phyloP scores from a whole-genome alignment of 2,329 filamentous ascomycete genomes.

The Hypoxylon sp. region DNA sequence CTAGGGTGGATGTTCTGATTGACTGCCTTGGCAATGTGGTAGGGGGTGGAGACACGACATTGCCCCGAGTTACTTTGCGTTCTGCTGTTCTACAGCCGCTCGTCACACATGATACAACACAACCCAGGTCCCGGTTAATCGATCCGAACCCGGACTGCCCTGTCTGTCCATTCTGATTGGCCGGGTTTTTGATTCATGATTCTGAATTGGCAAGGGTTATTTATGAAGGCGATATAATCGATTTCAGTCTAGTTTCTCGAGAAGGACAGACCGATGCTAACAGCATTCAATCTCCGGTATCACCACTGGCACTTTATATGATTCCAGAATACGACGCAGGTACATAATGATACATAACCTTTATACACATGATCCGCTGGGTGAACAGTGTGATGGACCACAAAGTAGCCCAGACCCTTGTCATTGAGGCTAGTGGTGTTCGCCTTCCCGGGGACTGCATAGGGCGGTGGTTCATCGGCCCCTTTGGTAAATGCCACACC shows the following conservation, averaged over 20 bases:
- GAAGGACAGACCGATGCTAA: constrained; percentile 1
- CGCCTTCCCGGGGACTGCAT: constrained; percentile 27
- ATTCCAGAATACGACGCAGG: constrained; percentile 34
- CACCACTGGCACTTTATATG: constrained; percentile 26
- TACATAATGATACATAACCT: constrained; percentile 51
- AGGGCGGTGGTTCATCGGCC: constrained; percentile 13
- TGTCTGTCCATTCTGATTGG: constrained; percentile 30
- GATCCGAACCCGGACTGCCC: constrained; percentile 21
- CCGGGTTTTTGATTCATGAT: constrained; percentile 5
- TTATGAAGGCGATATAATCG: constrained; percentile 22
- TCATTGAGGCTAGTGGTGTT: constrained; percentile 32
- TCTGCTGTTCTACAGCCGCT: constrained; percentile 30
- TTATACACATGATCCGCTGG: constrained; percentile 43
- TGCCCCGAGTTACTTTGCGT: constrained; percentile 30
- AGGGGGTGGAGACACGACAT: constrained; percentile 30
- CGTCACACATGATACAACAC: constrained; percentile 43
- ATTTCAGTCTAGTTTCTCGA: constrained; percentile 16
- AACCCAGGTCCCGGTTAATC: constrained; percentile 39
- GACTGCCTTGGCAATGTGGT: constrained; percentile 18
- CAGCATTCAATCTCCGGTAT: constrained; percentile 21
- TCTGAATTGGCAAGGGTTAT: constrained; percentile 29
- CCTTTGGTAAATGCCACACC: constrained; percentile 16
- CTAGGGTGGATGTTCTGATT: constrained; percentile 20
- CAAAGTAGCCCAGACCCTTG: constrained; percentile 14
- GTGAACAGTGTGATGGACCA: constrained; percentile 28